A percentile compares a stretch with the other conserved stretches of the same genome.
phyloP scores from a whole-genome alignment of 106 monocot species.

The Dendrobium huoshanense region DNA sequence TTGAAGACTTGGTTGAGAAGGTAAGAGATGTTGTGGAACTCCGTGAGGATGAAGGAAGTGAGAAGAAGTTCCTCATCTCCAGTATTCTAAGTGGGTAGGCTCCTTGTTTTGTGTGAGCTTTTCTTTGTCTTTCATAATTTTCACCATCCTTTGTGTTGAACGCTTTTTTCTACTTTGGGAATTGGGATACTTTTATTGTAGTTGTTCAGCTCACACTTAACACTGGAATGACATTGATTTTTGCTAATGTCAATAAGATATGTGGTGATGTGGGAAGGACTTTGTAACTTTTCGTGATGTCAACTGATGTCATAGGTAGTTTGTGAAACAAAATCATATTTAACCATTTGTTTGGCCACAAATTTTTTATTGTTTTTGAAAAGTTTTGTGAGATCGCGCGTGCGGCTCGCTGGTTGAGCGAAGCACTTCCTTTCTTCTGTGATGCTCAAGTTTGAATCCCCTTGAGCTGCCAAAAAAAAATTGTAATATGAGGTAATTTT shows the following conservation, averaged over 20 bases:
- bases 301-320: neutral
- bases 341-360: too few relatives aligned
- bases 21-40: constrained; percentile 63
- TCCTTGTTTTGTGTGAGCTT: neutral
- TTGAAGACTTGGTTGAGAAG: constrained; percentile 72
- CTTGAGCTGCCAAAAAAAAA: too few relatives aligned
- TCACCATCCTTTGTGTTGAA: neutral
- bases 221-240: neutral
- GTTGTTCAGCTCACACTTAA: neutral
- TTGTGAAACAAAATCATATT: too few relatives aligned
- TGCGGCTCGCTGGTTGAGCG: too few relatives aligned
- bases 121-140: neutral
- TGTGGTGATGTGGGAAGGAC: neutral
- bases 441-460: too few relatives aligned
- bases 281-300: neutral
- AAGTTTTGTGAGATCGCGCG: too few relatives aligned
- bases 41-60: constrained; percentile 35
- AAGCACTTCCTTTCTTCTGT: too few relatives aligned
- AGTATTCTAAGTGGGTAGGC: constrained; percentile 18
- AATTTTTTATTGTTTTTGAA: too few relatives aligned
- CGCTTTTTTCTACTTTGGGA: neutral
- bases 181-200: neutral
- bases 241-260: neutral
- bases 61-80: constrained; percentile 57
- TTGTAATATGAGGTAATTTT: too few relatives aligned